Percentiles rank a stretch among this genome's conserved stretches.
Evolutionary conservation across 78 protist genomes (phyloP).

Genomic region (Parvularia atlantis): DNA sequence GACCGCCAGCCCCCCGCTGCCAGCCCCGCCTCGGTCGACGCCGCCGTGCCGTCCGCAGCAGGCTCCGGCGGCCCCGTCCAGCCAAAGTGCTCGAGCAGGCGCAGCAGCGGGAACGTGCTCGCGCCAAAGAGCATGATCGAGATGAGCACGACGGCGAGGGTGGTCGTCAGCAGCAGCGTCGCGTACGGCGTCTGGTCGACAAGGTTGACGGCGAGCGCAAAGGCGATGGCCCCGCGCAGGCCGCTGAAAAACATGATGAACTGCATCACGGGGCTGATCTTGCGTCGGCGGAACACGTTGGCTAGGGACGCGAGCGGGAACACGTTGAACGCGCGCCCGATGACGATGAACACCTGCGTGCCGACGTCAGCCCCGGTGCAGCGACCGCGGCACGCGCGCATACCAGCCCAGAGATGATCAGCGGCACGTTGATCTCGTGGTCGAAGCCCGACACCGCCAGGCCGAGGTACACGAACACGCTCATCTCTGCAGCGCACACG

Average conservation of each 20-base stretch:
- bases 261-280: background rate
- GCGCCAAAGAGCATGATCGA: conserved; percentile 43
- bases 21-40: too few species aligned
- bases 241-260: conserved; percentile 59
- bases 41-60: background rate
- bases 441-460: conserved; percentile 20
- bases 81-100: background rate
- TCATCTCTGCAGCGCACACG: too few species aligned
- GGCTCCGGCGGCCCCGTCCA: background rate
- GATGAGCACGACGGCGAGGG: conserved; percentile 32
- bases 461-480: too few species aligned
- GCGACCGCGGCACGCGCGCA: too few species aligned
- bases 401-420: background rate
- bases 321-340: conserved; percentile 43
- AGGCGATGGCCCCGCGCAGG: conserved; percentile 82
- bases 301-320: conserved; percentile 24
- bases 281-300: conserved; percentile 7
- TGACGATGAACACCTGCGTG: background rate
- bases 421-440: background rate
- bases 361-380: too few species aligned
- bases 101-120: conserved; percentile 22
- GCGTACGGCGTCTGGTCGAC: background rate
- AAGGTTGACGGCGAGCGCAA: conserved; percentile 54
- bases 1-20: too few species aligned
- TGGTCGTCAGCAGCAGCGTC: conserved; percentile 30